Conservation (phyloP, 2,329 filamentous ascomycete species). For the Teratosphaeria gauchensis region DNA sequence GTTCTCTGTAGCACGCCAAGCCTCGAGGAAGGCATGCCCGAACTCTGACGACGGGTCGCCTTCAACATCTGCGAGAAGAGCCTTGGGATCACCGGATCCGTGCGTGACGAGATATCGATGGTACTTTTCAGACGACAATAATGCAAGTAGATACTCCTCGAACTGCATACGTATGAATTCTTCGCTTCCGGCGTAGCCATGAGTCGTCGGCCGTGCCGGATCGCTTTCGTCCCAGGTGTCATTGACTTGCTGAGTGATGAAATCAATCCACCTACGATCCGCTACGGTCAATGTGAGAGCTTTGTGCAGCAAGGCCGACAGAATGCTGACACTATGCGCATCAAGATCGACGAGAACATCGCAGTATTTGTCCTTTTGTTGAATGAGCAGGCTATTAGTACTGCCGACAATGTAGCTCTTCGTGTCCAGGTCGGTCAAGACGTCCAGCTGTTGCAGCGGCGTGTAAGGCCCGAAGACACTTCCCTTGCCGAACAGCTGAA, state of each 20-base stretch:
- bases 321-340: conserved; percentile 74
- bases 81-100: conserved; percentile 44
- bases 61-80: conserved; percentile 54
- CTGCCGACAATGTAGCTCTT: conserved; percentile 97
- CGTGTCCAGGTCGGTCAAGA: conserved; percentile 84
- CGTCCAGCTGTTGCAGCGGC: conserved; percentile 86
- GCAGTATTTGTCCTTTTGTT: conserved; percentile 91
- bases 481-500: conserved; percentile 94
- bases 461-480: conserved; percentile 96
- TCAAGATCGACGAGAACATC: conserved; percentile 96
- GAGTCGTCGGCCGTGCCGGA: conserved; percentile 79
- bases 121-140: conserved; percentile 84
- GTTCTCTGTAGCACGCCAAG: conserved; percentile 82
- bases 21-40: conserved; percentile 71
- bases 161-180: conserved; percentile 97
- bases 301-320: conserved; percentile 64
- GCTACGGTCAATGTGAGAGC: conserved; percentile 73
- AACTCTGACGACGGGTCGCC: conserved; percentile 82
- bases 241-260: conserved; percentile 82
- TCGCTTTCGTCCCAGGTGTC: conserved; percentile 95
- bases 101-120: conserved; percentile 44
- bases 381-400: conserved; percentile 85
- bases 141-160: conserved; percentile 85
- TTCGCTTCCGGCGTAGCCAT: conserved; percentile 91
- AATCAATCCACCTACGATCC: conserved; percentile 93